Evolutionary conservation across 129 eudicot species (phyloP).

Genomic region (Chrysanthemum makinoi): DNA sequence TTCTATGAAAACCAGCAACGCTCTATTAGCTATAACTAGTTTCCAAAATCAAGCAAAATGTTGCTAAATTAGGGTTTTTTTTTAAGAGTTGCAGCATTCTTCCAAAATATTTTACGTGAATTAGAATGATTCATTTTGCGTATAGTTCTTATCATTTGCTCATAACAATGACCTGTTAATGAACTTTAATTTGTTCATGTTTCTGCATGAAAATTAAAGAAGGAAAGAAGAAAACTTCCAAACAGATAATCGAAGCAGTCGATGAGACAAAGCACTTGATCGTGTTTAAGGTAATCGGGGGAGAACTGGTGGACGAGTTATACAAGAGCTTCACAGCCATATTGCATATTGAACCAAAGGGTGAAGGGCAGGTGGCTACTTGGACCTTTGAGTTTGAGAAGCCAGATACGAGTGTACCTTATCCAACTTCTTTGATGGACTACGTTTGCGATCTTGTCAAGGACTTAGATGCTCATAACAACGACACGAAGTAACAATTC

Average conservation of each 20-base stretch:
- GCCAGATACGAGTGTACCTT: constrained; percentile 21
- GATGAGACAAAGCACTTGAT: constrained; percentile 29
- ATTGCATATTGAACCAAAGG: constrained; percentile 34
- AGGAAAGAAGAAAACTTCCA: constrained; percentile 28
- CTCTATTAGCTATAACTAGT: too few relatives aligned
- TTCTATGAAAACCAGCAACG: too few relatives aligned
- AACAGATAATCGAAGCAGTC: constrained; percentile 33
- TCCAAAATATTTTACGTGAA: too few relatives aligned
- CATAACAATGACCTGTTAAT: background rate
- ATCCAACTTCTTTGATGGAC: constrained; percentile 37
- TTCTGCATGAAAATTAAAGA: constrained; percentile 2
- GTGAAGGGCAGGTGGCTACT: constrained; percentile 27
- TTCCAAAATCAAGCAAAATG: too few relatives aligned
- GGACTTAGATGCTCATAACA: constrained; percentile 32
- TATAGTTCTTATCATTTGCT: background rate
- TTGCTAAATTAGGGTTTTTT: too few relatives aligned
- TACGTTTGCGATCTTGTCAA: constrained; percentile 21
- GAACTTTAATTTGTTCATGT: background rate
- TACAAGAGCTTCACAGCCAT: constrained; percentile 30
- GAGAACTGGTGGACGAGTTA: constrained; percentile 40
- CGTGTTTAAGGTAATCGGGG: constrained; percentile 46
- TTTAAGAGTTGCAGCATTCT: too few relatives aligned
- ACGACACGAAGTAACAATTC: background rate
- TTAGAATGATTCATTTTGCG: too few relatives aligned
- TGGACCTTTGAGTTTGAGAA: constrained; percentile 42